Base-by-base conservation (phyloP, 805 yeast genomes). In the Suhomyces prunicola region DNA sequence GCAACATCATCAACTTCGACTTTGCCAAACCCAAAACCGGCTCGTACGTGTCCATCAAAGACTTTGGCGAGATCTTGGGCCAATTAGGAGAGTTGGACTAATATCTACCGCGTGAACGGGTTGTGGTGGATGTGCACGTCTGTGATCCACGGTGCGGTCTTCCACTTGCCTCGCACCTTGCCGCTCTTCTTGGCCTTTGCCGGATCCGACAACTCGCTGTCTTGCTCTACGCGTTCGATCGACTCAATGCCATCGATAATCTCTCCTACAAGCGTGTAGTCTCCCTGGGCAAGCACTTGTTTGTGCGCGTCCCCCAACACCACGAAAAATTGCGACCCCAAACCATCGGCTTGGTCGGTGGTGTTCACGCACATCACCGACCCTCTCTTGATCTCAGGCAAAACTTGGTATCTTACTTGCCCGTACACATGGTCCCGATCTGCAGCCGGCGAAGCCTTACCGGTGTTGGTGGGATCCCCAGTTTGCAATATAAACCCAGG, bases 41-140 rank as follows among this genome's bases (percentile, higher is more conserved):
- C 0, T 54, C 71, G 9, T 61, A 59, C 41, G 65, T 75, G 7
- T 52, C 59, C 4, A 66, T 75, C 50, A 73, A 72, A 54, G 79
- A 72, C 51, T 75, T 75, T 62, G 79, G 76, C 1, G 76, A 71
- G 52, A 70, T 75, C 6, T 51, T 75, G 40, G 79, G 79, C 1
- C 65, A 63, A 23, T 53, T 75, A 10, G 79, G 78, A 5, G 77
- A 74, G 51, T 61, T 66, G 8, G 74, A 69, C 48, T 64, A 48
- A 41, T 8, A 8, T 27, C 31, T 44, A 47, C 22, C 31, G 29
- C 22, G 51, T 54, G 48, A 53, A 60, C 12, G 61, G 59, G 39
- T 62, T 62, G 33, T 55, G 41, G 31, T 59, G 57, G 15, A 61
- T 54, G 24, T 51, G 56, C 3, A 56, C 59, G 6, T 24, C 15